Conservation (phyloP, 345 rosid species). For the Populus davidiana region DNA sequence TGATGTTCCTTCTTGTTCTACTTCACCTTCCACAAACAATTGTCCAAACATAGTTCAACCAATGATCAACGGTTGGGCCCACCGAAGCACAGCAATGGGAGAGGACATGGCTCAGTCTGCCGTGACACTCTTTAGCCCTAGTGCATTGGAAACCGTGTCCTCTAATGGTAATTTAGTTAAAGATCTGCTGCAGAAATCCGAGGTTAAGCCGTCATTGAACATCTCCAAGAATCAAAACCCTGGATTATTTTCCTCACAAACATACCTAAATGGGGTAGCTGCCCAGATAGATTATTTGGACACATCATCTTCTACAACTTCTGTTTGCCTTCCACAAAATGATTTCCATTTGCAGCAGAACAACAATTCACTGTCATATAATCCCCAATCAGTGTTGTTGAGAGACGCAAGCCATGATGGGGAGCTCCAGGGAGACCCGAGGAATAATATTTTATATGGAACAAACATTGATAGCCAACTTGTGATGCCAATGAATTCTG, state of each 20-base stretch:
- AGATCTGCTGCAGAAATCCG: slow-evolving; percentile 48
- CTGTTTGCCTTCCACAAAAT: slow-evolving; percentile 55
- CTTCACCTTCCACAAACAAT: slow-evolving; percentile 52
- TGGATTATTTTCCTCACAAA: slow-evolving; percentile 39
- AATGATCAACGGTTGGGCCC: slow-evolving; percentile 27
- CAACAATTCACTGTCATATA: slow-evolving; percentile 39
- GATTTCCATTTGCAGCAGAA: slow-evolving; percentile 52
- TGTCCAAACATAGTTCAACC: slow-evolving; percentile 36
- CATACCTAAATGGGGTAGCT: slow-evolving; percentile 39
- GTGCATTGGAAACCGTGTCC: slow-evolving; percentile 37
- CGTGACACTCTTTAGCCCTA: slow-evolving; percentile 36
- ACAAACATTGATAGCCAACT: slow-evolving; percentile 35
- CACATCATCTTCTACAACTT: slow-evolving; percentile 68
- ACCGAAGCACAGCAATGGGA: slow-evolving; percentile 31
- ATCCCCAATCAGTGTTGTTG: slow-evolving; percentile 40
- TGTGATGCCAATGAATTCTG: slow-evolving; percentile 37
- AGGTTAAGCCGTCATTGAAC: slow-evolving; percentile 53
- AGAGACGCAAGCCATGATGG: slow-evolving; percentile 53
- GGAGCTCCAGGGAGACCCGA: slow-evolving; percentile 46
- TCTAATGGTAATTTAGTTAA: slow-evolving; percentile 30
- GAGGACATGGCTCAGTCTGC: slow-evolving; percentile 53
- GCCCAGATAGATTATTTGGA: slow-evolving; percentile 58
- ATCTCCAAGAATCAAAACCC: slow-evolving; percentile 49
- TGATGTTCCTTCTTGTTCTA: slow-evolving; percentile 59
- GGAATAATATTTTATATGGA: slow-evolving; percentile 39